Base-by-base conservation (phyloP, 805 yeast species). In the Nakazawaea ishiwadae region DNA sequence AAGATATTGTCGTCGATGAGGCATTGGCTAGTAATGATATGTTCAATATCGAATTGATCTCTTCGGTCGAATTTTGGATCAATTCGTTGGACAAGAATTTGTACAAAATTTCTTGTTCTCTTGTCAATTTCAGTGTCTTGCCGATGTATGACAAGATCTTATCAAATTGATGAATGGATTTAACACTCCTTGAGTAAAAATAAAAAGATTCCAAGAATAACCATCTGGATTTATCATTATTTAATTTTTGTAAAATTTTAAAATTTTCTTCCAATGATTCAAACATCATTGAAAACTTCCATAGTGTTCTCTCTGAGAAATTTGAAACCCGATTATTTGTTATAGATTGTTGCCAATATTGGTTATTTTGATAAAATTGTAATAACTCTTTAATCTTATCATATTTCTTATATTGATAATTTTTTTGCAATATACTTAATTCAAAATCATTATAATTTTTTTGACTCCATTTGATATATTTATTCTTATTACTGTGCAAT, bases 371-470 rank as follows among this genome's bases (percentile, higher is more conserved):
- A 26, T 32, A 31, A 16, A 5, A 15, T 3, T 27, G 15, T 15
- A 37, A 5, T 12, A 33, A 15, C 1, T 14, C 12, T 17, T 27
- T 31, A 6, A 37, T 15, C 19, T 14, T 16, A 9, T 27, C 41
- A 20, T n/a, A 9, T 4, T 37, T 20, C 2, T 30, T 17, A 16
- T 35, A 17, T 15, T 34, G 38, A 29, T 14, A 33, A 11, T 27
- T 15, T 32, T 42, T 42, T 21, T 42, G 45, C 19, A 42, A 37
- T 3, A 37, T 11, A 11, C 29, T 11, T 11, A 42, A 18, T 30
- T 42, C 42, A 18, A 37, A 42, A 29, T 42, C 45, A 17, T 37
- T 32, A 18, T 15, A 37, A 33, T 42, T 32, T 3, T 17, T 32
- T 15, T 10, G 8, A 9, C 23, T 19, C 45, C 45, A 42, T 16